A percentile compares a stretch with the other conserved stretches of the same genome.
Evolutionary conservation across 805 yeast species (phyloP).

Genomic region (Alloascoidea hylecoeti): DNA sequence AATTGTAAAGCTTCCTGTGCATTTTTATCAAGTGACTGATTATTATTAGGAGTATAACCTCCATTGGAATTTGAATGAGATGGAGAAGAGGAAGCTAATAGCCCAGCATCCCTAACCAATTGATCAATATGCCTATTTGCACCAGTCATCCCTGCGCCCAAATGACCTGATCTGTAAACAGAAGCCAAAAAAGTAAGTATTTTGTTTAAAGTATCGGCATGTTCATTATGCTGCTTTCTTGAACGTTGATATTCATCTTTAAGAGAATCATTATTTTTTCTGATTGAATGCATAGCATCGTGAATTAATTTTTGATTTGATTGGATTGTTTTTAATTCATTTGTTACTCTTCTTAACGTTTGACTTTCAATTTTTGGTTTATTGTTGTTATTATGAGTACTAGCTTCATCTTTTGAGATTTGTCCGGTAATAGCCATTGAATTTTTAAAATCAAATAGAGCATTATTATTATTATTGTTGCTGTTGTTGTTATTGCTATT

Average conservation of each 20-base stretch:
- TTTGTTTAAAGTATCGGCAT: conserved; percentile 1
- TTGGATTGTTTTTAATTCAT: not conserved
- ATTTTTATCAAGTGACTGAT: not conserved
- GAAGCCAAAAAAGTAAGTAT: not conserved
- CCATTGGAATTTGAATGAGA: not conserved
- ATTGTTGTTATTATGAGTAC: no score
- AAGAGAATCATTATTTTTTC: not conserved
- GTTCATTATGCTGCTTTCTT: not conserved
- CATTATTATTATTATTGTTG: not conserved
- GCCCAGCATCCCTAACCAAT: not conserved
- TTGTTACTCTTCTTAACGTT: not conserved
- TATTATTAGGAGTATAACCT: not conserved
- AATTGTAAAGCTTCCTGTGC: not conserved
- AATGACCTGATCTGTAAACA: not conserved
- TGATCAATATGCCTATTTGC: conserved; percentile 1
- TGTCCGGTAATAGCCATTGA: not conserved
- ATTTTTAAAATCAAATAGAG: not conserved
- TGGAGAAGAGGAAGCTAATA: not conserved
- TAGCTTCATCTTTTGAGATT: not conserved
- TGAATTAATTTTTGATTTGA: not conserved
- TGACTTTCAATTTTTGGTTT: not conserved
- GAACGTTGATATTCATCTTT: not conserved
- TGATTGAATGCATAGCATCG: not conserved
- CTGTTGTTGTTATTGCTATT: not conserved
- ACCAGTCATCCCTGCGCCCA: not conserved